Evolutionary conservation across 305 asterid genomes (phyloP), one percentile per base, ranked within the genome.

Genomic region (Fraxinus albicans): DNA sequence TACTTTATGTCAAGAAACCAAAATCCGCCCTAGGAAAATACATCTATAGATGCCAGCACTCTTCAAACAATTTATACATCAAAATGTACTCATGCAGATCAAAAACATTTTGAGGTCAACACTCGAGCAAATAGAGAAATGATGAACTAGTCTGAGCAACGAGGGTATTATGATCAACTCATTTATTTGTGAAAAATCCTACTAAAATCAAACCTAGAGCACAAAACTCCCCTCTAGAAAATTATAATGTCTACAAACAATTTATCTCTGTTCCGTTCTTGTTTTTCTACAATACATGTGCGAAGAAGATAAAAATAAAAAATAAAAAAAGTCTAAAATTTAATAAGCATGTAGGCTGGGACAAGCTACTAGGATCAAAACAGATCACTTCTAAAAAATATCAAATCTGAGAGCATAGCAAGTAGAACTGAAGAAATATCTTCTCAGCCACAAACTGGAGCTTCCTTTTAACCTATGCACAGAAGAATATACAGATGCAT

Each of bases 401-500:
- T 69, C n/a, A 9, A 10, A 1, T 25, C 19, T 23, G 73, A 69
- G 38, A 29, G 0, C 8, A 27, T 69, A 29, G 75, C 75, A 23
- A 63, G 73, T 63, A 23, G 13, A 63, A 8, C 75, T 3, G 12
- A 8, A 25, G 73, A 67, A 9, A 23, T 25, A 10, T 27, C 35
- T 69, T 29, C 75, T 69, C 36, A 69, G 17, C 69, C 42, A 58
- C 33, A 47, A 53, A 73, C 8, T 3, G n/a, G 77, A 38, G 38
- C 25, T 31, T 6, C 78, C 83, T 75, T 42, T n/a, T 8, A 79
- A 86, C 78, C 27, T 70, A 44, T 60, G 77, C 78, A 72, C 1
- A 2, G n/a, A 34, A 44, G 63, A 19, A 73, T 60, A 81, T 47
- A 63, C 75, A 76, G 80, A 77, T 27, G 27, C 44, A 67, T 17